Base-by-base conservation (phyloP, 2,329 filamentous ascomycete genomes). In the Tympanopsis confertula region DNA sequence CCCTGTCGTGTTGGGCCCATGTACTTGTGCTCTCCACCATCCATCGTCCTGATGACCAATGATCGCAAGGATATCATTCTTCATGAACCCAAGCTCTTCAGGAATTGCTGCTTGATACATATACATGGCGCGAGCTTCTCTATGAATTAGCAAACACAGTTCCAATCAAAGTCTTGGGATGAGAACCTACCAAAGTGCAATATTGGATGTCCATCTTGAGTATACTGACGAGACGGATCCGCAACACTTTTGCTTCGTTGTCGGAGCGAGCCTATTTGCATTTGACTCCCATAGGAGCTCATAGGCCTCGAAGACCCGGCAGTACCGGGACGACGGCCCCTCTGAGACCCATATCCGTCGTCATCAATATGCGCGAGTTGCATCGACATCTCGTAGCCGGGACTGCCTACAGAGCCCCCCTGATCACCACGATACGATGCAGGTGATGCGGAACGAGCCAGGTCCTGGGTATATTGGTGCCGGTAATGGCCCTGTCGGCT, bases 1-100 rank as follows among this genome's bases (percentile, higher is more conserved):
- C 36, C 70, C 75, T 44, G n/a, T 55, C 58, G 10, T 10, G 41
- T 68, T 72, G 44, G 71, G 69, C 18, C 80, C 79, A 35, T 88
- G 84, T 29, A 95, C 76, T 58, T 95, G 89, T 12, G 93, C 93
- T 63, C 98, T 91, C 91, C 93, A 98, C 91, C 91, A 98, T 15
- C 91, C 91, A 54, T 98, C 91, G 55, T 98, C 91, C 61, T 98
- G 91, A 51, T 94, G 77, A 42, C 88, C 74, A 35, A 95, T 66
- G 13, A 98, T 79, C 2, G 89, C 86, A 13, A 98, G 68, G 41
- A 89, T 78, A 53, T 98, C 93, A 35, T 88, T 88, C 64, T 98
- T 98, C 35, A 71, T 69, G 58, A 98, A 98, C 13, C 83, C 82
- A 15, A 98, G 66, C 60, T 98, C 93, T 55, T 96, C 91, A 0